Evolutionary conservation across 2,329 filamentous ascomycete species (phyloP).

Genomic region (Nothomitra cinnamomea): DNA sequence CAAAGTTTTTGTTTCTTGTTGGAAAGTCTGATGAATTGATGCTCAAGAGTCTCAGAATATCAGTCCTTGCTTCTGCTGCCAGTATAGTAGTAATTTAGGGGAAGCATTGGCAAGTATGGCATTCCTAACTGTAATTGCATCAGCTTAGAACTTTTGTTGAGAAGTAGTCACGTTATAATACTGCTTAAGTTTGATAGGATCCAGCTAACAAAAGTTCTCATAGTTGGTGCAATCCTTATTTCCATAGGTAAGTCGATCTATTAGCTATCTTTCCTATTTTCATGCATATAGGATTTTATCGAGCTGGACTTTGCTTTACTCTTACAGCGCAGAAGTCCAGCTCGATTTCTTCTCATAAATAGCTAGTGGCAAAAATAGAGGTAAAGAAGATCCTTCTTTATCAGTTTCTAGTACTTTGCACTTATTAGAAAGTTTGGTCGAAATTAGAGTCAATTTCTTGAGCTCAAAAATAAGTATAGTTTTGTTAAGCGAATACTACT

Average conservation of each 20-base stretch:
- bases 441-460: not conserved
- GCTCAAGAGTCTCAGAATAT: not conserved
- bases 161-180: not conserved
- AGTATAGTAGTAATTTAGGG: not conserved
- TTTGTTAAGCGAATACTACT: not conserved
- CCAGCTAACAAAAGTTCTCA: not conserved
- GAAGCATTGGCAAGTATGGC: not conserved
- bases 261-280: not conserved
- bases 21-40: not conserved
- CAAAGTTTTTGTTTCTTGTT: not conserved
- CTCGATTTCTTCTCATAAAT: not conserved
- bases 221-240: not conserved
- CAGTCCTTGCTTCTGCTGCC: not conserved
- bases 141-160: not conserved
- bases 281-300: too few relatives aligned
- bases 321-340: not conserved
- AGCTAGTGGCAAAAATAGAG: not conserved
- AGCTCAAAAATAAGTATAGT: not conserved
- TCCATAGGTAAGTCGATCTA: not conserved
- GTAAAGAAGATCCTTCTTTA: not conserved
- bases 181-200: not conserved
- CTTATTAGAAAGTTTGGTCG: not conserved
- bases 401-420: not conserved
- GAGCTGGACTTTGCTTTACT: not conserved
- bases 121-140: not conserved